Base-by-base conservation (phyloP, 2,329 filamentous ascomycete genomes). In the Botrytis hyacinthi region DNA sequence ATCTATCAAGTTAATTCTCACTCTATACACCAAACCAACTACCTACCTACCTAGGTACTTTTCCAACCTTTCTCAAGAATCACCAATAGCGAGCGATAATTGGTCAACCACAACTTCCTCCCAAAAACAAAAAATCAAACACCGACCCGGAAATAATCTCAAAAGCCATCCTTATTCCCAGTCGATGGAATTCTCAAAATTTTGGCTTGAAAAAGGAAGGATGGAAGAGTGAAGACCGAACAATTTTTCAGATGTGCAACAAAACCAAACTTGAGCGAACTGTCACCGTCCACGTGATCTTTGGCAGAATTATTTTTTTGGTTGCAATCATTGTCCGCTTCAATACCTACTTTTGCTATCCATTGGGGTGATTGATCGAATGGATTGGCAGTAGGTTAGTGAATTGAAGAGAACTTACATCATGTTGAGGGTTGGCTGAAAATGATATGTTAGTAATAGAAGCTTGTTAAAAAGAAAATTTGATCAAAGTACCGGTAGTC, bases 241-340 rank as follows among this genome's bases (percentile, higher is more conserved):
- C 57, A 60, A 60, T 60, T 60, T 60, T 60, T 37, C 29, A 60
- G 32, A 60, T 1, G 14, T 60, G 57, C 57, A 60, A 60, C 57
- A 60, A 60, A 60, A 22, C 57, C 18, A 12, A 35, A 18, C 12
- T 22, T 12, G 29, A 29, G 1, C 8, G 12, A 8, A 35, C 3
- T 22, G 5, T 35, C 57, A 60, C 57, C 57, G 32, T 3, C n/a
- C 51, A 29, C 51, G 51, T 54, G 51, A 29, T 12, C 3, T 12
- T 5, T 60, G 57, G 32, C 32, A 60, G 32, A 60, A 60, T 60
- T 1, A 14, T 60, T 22, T 48, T 22, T 54, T 29, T 5, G 18
- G 18, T 26, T 60, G 0, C 3, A 6, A 37, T 60, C 20, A 60
- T 35, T 18, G 32, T 35, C 7, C 10, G 9, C 32, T 60, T 3